phyloP scores from a whole-genome alignment of 306 rosid genomes.

The Coriaria nepalensis region DNA sequence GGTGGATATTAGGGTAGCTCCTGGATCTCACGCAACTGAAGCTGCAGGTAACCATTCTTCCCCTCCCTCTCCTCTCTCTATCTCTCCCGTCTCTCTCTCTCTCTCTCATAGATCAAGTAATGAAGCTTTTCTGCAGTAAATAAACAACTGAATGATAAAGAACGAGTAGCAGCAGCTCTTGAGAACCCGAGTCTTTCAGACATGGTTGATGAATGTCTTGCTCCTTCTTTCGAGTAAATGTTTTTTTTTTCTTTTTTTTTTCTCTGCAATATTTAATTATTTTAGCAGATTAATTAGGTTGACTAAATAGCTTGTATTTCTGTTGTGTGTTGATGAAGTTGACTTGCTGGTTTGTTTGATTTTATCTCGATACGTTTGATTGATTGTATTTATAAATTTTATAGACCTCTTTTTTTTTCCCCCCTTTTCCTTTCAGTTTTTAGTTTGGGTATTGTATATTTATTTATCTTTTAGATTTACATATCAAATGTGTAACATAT shows the following conservation, averaged over 20 bases:
- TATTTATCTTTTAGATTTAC: too few species aligned
- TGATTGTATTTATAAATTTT: too few species aligned
- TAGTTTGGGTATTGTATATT: too few species aligned
- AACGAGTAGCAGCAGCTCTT: conserved; percentile 85
- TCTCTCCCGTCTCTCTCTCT: conserved; percentile 1
- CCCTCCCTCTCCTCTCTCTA: conserved; percentile 4
- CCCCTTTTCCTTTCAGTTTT: too few species aligned
- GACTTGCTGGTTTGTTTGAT: too few species aligned
- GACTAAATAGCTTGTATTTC: too few species aligned
- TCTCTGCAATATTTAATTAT: too few species aligned
- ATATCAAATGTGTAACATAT: too few species aligned
- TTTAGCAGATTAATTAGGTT: too few species aligned
- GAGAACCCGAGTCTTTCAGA: conserved; percentile 74
- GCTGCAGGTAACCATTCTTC: conserved; percentile 47
- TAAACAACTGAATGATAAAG: conserved; percentile 90
- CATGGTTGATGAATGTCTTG: conserved; percentile 92
- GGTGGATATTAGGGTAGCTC: conserved; percentile 94
- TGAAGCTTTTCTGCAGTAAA: conserved; percentile 41
- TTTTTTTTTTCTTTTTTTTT: neutral
- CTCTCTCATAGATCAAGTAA: neutral
- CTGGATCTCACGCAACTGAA: conserved; percentile 92
- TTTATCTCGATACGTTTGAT: too few species aligned
- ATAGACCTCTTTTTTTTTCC: too few species aligned
- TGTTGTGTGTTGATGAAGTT: too few species aligned
- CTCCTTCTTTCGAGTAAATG: conserved; percentile 49